phyloP scores from a whole-genome alignment of 352 stramenopile genomes.

The Globisporangium alternatum region DNA sequence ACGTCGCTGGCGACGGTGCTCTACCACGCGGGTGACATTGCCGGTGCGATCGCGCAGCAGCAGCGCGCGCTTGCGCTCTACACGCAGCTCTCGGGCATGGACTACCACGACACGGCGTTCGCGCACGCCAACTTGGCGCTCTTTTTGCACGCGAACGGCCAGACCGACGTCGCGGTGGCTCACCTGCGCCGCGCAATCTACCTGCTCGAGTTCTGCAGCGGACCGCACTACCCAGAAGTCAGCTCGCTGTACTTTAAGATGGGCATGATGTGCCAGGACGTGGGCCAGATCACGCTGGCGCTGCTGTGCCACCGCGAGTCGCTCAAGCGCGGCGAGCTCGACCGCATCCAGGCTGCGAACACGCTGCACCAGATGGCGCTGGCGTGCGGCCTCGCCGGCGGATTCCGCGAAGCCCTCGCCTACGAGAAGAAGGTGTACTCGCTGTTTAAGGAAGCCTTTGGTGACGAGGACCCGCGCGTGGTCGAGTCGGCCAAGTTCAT shows the following conservation, averaged over 20 bases:
- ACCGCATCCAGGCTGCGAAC: conserved; percentile 83
- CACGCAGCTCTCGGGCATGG: conserved; percentile 90
- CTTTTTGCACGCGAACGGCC: conserved; percentile 86
- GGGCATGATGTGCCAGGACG: conserved; percentile 93
- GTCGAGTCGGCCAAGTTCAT: conserved; percentile 84
- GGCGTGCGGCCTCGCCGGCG: conserved; percentile 69
- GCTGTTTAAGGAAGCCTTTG: conserved; percentile 80
- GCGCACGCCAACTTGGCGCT: conserved; percentile 91
- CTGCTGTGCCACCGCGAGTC: conserved; percentile 88
- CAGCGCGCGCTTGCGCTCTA: conserved; percentile 90
- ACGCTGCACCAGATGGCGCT: conserved; percentile 89
- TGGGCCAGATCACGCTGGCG: conserved; percentile 82
- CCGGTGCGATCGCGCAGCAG: conserved; percentile 86
- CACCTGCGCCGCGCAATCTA: conserved; percentile 92
- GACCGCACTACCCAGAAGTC: conserved; percentile 89
- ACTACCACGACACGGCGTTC: conserved; percentile 91
- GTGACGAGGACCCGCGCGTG: conserved; percentile 77
- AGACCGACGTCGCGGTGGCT: conserved; percentile 82
- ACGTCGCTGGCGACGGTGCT: conserved; percentile 91
- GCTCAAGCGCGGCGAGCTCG: conserved; percentile 83
- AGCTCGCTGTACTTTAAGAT: conserved; percentile 92
- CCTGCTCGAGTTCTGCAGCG: conserved; percentile 91
- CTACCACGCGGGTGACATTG: conserved; percentile 90
- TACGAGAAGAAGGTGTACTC: conserved; percentile 90
- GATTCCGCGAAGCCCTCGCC: conserved; percentile 81